Evolutionary conservation across 2,329 filamentous ascomycete species (phyloP).

Genomic region (Fusarium lyarnte): DNA sequence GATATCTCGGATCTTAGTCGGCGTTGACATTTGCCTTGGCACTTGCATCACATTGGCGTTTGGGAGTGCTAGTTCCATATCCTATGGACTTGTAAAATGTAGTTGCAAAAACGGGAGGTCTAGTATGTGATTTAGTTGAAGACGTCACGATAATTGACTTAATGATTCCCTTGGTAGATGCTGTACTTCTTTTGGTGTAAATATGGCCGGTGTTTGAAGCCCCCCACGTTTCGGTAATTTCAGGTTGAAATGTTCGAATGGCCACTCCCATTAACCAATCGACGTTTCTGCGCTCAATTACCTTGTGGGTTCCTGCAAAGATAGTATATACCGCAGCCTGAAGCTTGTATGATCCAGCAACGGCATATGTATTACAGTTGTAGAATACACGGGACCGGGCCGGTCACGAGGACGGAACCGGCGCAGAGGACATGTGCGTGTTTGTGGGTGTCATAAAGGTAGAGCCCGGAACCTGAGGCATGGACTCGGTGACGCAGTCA

Average conservation of each 20-base stretch:
- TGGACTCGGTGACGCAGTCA: slow-evolving; percentile 22
- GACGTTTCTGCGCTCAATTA: background rate
- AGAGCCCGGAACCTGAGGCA: slow-evolving; percentile 7
- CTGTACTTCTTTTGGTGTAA: background rate
- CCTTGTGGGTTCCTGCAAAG: background rate
- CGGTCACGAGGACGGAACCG: slow-evolving; percentile 38
- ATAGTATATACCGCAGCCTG: background rate
- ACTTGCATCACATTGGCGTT: slow-evolving; percentile 16
- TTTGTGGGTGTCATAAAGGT: slow-evolving; percentile 11
- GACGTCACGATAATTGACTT: slow-evolving; percentile 7
- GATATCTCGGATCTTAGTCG: slow-evolving; percentile 44
- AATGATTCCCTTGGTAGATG: slow-evolving; percentile 4
- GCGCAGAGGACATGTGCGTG: slow-evolving; percentile 9
- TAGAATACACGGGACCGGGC: slow-evolving; percentile 33
- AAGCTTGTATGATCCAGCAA: background rate
- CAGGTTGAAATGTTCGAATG: background rate
- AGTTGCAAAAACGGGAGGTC: background rate
- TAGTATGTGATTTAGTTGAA: background rate
- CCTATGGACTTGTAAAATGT: background rate
- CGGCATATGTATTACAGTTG: background rate
- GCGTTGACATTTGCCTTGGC: slow-evolving; percentile 31
- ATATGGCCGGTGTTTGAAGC: background rate
- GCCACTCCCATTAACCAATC: background rate
- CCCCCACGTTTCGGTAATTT: slow-evolving; percentile 10
- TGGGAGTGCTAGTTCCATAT: background rate